Base-by-base conservation (phyloP, 2,329 filamentous ascomycete species). In the Cytospora schulzeri region DNA sequence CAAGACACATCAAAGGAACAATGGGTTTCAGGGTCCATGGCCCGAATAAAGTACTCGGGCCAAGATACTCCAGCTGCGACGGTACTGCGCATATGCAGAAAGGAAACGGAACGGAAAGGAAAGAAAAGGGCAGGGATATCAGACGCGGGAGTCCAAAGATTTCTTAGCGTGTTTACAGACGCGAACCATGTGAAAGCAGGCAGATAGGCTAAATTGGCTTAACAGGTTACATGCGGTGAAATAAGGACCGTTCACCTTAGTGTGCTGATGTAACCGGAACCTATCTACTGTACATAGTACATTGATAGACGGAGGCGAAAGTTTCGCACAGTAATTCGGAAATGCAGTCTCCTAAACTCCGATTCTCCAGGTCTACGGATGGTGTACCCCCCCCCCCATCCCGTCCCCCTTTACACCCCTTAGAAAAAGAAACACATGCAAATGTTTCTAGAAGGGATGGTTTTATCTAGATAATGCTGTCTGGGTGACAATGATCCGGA, bases 1-100 rank as follows among this genome's bases (percentile, higher is more conserved):
- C 38, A 50, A 35, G 52, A 26, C 35, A 35, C 5, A 28, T 62
- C 52, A 62, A 55, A 50, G 52, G n/a, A 24, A 62, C 38, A 62
- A 35, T 28, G n/a, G 9, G 26, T 24, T 60, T 53, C 41, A 48
- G 19, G 17, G 28, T 50, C 57, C 29, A 33, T 50, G 14, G n/a
- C 17, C 22, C 51, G 50, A 60, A 60, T 41, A 29, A 53, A 45
- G 19, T 38, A 26, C 26, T 38, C 29, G 53, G 45, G 45, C 45
- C 57, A 24, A 29, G 14, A 19, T 28, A 54, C 17, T 51, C 19
- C 53, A 56, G 28, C 55, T 6, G 45, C 9, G n/a, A 48, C 38
- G 38, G 38, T 19, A n/a, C 38, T 48, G n/a, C 45, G 45, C 4
- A 12, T 24, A 19, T 8, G n/a, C 33, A 48, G 45, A 12, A 22